A percentile compares a stretch with the other conserved stretches of the same genome.
These are phyloP conservation scores for Candida maltosa DNA, from an alignment of 805 yeast species.

Conservation along the genomic window DNA sequence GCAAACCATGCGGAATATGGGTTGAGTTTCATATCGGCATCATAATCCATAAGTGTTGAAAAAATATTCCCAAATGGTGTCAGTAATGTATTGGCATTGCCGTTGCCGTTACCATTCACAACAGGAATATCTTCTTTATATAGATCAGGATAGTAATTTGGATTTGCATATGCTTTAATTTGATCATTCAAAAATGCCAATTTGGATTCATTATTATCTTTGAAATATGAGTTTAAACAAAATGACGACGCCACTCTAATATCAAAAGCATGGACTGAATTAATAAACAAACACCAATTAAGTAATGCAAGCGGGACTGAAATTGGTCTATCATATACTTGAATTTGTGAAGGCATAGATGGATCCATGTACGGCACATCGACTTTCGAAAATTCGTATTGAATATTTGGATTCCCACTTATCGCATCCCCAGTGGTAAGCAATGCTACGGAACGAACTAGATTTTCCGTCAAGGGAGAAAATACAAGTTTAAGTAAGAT, in stretches of 20 bases:
- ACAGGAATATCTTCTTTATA: constrained; percentile 10
- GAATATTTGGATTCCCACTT: constrained; percentile 62
- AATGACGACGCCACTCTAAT: constrained; percentile 70
- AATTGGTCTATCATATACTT: constrained; percentile 32
- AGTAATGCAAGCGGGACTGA: constrained; percentile 75
- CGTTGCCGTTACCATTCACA: constrained; percentile 1
- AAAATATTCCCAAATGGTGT: constrained; percentile 59
- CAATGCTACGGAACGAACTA: constrained; percentile 65
- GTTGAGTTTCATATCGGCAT: constrained; percentile 58
- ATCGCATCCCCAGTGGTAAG: constrained; percentile 77
- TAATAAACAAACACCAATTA: constrained; percentile 77
- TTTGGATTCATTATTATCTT: constrained; percentile 61
- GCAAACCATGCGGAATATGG: constrained; percentile 91
- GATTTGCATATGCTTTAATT: constrained; percentile 35
- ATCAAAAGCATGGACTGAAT: constrained; percentile 83
- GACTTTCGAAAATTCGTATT: constrained; percentile 67
- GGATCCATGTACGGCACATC: constrained; percentile 94
- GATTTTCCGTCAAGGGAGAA: constrained; percentile 58
- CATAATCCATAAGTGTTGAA: constrained; percentile 69
- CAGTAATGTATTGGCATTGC: not conserved
- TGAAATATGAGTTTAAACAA: constrained; percentile 66
- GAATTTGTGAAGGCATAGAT: constrained; percentile 45
- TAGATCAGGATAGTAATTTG: constrained; percentile 23
- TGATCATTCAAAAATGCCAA: constrained; percentile 66
- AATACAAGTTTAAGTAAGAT: constrained; percentile 69